Evolutionary conservation across 495 filamentous ascomycete genomes (phyloP).

Genomic region (Penicillium cinerascens): DNA sequence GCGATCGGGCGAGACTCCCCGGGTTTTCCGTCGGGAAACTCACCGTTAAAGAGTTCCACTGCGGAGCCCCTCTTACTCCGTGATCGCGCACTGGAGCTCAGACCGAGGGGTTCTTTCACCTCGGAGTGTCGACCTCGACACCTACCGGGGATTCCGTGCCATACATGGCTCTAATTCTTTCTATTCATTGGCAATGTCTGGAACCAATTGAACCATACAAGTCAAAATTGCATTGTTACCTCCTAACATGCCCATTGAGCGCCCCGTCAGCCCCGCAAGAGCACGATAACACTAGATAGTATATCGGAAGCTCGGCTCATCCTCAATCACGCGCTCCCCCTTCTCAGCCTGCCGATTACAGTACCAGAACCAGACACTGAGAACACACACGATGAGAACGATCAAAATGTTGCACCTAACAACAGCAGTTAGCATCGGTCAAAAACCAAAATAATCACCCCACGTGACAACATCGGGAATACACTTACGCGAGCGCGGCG

Average conservation of each 20-base stretch:
- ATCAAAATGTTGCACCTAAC: slow-evolving; percentile 41
- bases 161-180: no score
- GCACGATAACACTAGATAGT: slow-evolving; percentile 24
- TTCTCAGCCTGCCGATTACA: slow-evolving; percentile 36
- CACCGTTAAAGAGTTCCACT: background rate
- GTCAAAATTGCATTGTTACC: background rate
- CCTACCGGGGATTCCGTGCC: no score
- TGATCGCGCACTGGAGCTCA: no score
- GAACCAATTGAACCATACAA: background rate
- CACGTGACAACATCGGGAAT: background rate
- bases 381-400: slow-evolving; percentile 29
- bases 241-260: no score
- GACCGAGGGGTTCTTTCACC: no score
- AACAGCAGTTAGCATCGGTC: slow-evolving; percentile 9
- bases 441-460: background rate
- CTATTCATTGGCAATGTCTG: background rate
- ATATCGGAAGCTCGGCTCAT: slow-evolving; percentile 34
- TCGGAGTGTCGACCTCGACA: no score
- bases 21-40: slow-evolving; percentile 19
- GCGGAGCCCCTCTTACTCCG: background rate
- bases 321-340: slow-evolving; percentile 38
- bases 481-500: slow-evolving; percentile 43
- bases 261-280: background rate
- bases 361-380: slow-evolving; percentile 35
- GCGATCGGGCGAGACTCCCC: background rate